A percentile compares a stretch with the other conserved stretches of the same genome.
Conservation (phyloP, 495 filamentous ascomycete species). For the Collariella sp. region DNA sequence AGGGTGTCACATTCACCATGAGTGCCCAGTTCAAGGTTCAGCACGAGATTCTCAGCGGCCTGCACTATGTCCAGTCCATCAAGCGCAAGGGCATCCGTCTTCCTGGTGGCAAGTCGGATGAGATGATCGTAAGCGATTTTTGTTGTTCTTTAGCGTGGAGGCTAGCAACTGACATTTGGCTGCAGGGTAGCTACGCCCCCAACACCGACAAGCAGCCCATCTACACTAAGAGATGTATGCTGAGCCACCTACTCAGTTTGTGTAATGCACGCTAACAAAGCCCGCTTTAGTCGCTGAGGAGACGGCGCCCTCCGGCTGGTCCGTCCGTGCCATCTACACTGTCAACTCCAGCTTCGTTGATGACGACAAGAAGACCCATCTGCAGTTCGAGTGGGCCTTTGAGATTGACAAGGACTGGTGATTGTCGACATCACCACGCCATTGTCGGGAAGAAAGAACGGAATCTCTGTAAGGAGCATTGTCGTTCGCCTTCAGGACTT, state of each 20-base stretch:
- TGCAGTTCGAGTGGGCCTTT: conserved; percentile 89
- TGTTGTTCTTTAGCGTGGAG: neutral
- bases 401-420: conserved; percentile 94
- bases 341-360: conserved; percentile 82
- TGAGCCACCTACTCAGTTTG: neutral
- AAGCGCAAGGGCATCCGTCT: conserved; percentile 78
- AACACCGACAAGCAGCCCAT: conserved; percentile 73
- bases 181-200: conserved; percentile 74
- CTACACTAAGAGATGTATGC: conserved; percentile 81
- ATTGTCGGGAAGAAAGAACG: neutral
- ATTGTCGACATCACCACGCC: conserved; percentile 4
- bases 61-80: conserved; percentile 90
- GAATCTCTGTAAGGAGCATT: neutral
- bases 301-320: conserved; percentile 82
- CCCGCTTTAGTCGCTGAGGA: conserved; percentile 65
- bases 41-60: conserved; percentile 84
- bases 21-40: conserved; percentile 88
- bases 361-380: conserved; percentile 78
- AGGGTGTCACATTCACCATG: conserved; percentile 86
- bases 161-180: neutral
- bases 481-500: no score
- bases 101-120: conserved; percentile 65
- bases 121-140: conserved; percentile 75
- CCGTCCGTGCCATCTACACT: conserved; percentile 77
- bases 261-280: neutral